Conservation (phyloP, 768 basidiomycete species). For the Naganishia vishniacii region DNA sequence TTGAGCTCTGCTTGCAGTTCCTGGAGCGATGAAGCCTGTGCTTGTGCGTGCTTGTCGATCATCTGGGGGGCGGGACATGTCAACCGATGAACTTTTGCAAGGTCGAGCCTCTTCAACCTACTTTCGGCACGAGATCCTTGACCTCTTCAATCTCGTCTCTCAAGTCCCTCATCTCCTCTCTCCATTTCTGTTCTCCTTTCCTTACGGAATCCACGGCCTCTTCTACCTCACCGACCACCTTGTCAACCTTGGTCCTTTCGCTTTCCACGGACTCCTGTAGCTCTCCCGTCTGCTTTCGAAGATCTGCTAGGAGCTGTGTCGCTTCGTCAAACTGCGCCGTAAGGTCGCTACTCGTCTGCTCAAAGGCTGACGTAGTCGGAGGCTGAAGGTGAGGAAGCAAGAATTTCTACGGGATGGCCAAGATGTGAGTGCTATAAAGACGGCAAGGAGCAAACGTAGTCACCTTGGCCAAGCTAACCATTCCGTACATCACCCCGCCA, state of each 20-base stretch:
- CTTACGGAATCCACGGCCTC: constrained; percentile 38
- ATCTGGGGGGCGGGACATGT: constrained; percentile 56
- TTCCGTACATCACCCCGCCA: constrained; percentile 74
- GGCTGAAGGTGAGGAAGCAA: constrained; percentile 84
- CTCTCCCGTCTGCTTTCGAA: constrained; percentile 44
- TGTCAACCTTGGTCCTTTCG: constrained; percentile 34
- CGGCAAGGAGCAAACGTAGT: not conserved
- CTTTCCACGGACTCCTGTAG: constrained; percentile 38
- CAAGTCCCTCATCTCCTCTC: constrained; percentile 85
- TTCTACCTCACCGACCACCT: constrained; percentile 42
- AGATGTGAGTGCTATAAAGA: no score
- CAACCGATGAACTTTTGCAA: not conserved
- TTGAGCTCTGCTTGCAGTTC: constrained; percentile 92
- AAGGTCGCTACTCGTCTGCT: constrained; percentile 76
- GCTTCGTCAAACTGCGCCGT: constrained; percentile 67
- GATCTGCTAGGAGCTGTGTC: constrained; percentile 47
- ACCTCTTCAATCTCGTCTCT: constrained; percentile 84
- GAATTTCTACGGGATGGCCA: constrained; percentile 61
- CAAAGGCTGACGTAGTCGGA: constrained; percentile 79
- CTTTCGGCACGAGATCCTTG: constrained; percentile 88
- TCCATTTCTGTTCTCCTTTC: constrained; percentile 68
- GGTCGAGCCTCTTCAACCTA: constrained; percentile 46
- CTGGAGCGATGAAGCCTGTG: constrained; percentile 70
- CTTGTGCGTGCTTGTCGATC: constrained; percentile 86
- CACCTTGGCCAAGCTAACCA: constrained; percentile 63